Evolutionary conservation across 352 stramenopile species (phyloP).

Genomic region (Phytophthora pisi): DNA sequence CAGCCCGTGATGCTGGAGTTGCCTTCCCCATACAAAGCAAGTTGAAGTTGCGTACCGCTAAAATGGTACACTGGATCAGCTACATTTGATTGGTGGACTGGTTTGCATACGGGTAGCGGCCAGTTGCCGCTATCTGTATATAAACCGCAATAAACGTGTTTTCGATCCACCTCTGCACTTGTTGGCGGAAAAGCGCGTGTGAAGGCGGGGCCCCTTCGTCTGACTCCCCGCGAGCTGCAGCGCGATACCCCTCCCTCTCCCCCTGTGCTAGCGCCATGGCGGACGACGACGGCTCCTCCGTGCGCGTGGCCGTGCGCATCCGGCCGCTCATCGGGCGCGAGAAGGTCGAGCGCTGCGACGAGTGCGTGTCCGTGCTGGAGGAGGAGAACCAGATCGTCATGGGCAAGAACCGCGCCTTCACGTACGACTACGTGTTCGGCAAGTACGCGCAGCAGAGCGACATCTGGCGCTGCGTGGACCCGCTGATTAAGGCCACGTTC

Average conservation of each 20-base stretch:
- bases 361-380: constrained; percentile 86
- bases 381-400: constrained; percentile 87
- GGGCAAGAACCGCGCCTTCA: constrained; percentile 90
- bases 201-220: background rate
- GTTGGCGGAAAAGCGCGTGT: background rate
- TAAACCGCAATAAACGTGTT: background rate
- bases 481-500: constrained; percentile 81
- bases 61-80: background rate
- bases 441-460: constrained; percentile 86
- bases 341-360: constrained; percentile 89
- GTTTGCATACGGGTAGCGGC: background rate
- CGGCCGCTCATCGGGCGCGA: constrained; percentile 87
- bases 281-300: constrained; percentile 64
- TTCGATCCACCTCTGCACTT: background rate
- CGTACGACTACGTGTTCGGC: constrained; percentile 91
- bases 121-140: background rate
- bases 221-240: background rate
- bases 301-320: constrained; percentile 87
- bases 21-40: background rate
- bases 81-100: background rate
- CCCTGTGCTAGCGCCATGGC: constrained; percentile 17
- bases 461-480: constrained; percentile 85
- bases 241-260: background rate
- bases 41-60: background rate
- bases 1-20: no score